phyloP scores from a whole-genome alignment of 352 stramenopile species.

The Phytophthora sansomeana region DNA sequence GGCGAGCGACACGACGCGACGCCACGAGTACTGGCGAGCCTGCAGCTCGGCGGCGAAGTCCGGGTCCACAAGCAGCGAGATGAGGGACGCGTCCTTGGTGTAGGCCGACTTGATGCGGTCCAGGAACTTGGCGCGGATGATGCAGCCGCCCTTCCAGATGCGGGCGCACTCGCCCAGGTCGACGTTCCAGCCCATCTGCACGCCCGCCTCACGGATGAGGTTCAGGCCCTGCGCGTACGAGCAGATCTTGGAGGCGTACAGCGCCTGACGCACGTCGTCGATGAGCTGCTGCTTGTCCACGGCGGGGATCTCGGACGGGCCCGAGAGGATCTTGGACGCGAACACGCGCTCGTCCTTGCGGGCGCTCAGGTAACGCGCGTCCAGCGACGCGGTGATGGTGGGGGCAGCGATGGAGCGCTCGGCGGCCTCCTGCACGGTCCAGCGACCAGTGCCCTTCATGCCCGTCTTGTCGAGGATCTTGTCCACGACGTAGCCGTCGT shows the following conservation, averaged over 20 bases:
- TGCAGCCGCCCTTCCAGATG: constrained; percentile 99
- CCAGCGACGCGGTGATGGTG: constrained; percentile 98
- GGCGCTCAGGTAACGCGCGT: constrained; percentile 96
- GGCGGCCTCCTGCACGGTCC: constrained; percentile 96
- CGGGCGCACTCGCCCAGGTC: constrained; percentile 96
- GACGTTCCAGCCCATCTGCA: constrained; percentile 97
- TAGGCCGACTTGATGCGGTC: constrained; percentile 98
- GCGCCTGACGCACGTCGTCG: constrained; percentile 95
- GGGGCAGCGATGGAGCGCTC: constrained; percentile 96
- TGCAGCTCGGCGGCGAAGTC: constrained; percentile 97
- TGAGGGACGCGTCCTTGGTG: constrained; percentile 90
- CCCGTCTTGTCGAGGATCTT: constrained; percentile 99
- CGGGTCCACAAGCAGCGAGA: constrained; percentile 98
- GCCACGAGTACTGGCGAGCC: constrained; percentile 95
- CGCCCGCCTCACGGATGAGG: constrained; percentile 94
- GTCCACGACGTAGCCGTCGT: constrained; percentile 91
- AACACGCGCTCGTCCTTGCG: constrained; percentile 97
- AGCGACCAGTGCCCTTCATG: constrained; percentile 99
- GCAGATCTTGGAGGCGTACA: constrained; percentile 99
- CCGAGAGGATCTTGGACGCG: constrained; percentile 94
- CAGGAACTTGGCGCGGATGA: constrained; percentile 98
- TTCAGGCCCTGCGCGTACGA: constrained; percentile 98
- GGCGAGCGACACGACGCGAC: constrained; percentile 96
- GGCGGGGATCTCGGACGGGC: constrained; percentile 92
- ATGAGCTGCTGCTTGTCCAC: constrained; percentile 96